Conservation (phyloP, 441 rosid species). For the Aquilaria agallochum region DNA sequence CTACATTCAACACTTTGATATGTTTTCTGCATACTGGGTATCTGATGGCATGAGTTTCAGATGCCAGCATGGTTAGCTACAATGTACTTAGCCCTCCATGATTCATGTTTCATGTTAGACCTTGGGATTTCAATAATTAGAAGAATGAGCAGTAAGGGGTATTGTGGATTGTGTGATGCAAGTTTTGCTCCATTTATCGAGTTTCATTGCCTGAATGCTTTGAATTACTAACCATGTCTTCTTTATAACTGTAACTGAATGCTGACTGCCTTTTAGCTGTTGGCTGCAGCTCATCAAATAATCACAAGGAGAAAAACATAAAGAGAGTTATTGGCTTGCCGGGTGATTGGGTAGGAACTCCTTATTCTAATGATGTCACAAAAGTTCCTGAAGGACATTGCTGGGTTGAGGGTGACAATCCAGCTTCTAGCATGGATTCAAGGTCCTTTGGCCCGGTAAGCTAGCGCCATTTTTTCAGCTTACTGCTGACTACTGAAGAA, state of each 20-base stretch:
- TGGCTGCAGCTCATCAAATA: conserved; percentile 59
- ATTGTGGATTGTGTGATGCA: not conserved
- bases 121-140: not conserved
- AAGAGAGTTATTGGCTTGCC: conserved; percentile 91
- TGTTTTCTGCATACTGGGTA: not conserved
- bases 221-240: not conserved
- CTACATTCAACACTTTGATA: not conserved
- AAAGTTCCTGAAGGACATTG: conserved; percentile 82
- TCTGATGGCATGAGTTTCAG: not conserved
- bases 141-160: no score
- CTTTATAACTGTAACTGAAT: conserved; percentile 8
- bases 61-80: not conserved
- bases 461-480: conserved; percentile 9
- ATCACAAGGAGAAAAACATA: conserved; percentile 60
- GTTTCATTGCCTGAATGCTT: conserved; percentile 9
- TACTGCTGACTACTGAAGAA: not conserved
- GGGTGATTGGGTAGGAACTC: conserved; percentile 73
- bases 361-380: conserved; percentile 42
- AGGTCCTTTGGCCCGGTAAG: conserved; percentile 86
- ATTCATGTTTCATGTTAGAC: conserved; percentile 11
- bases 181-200: not conserved
- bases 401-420: conserved; percentile 95
- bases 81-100: not conserved
- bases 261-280: conserved; percentile 11
- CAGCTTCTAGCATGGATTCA: conserved; percentile 60